Base-by-base conservation (phyloP, 345 rosid species). In the Clarkia xantiana region DNA sequence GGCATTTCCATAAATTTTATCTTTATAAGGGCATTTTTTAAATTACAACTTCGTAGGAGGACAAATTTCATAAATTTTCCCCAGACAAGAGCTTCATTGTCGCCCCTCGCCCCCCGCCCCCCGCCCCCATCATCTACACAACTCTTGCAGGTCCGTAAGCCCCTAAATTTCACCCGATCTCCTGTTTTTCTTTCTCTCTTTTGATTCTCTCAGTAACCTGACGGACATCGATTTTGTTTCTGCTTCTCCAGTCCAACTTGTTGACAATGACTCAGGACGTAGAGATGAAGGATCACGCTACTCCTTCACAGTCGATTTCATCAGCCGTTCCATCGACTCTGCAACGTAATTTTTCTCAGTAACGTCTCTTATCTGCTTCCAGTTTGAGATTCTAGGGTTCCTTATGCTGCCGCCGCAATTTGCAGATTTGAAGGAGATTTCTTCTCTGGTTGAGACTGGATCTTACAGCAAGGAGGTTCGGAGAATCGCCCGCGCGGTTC, bases 361-460 rank as follows among this genome's bases (percentile, higher is more conserved):
- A 10, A 6, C 1, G n/a, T 18, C 12, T 4, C 18, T 13, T 5
- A 13, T 56, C 19, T 14, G 38, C 12, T 18, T 54, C 20, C 45
- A 4, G 11, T 56, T 36, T 22, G 11, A 16, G 52, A 10, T 58
- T 44, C 15, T 63, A 52, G 62, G 51, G 17, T 54, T 57, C 48
- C 10, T 52, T 29, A 19, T 46, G 51, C 13, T 50, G 34, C 17
- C 11, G 22, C 7, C 10, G 18, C 15, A 18, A 48, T 17, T 29
- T 62, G 18, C 57, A 81, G 94, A 72, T 75, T 75, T 84, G 86
- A 79, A 76, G 73, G 96, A 75, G 68, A 78, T 84, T 44, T 81
- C 77, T 8, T 58, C 80, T 14, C 63, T 83, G 45, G 76, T 90
- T 14, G 86, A 86, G 70, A 65, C 77, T 0, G 96, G 89, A 2